Base-by-base conservation (phyloP, 108 stramenopile genomes). In the Seminavis robusta region DNA sequence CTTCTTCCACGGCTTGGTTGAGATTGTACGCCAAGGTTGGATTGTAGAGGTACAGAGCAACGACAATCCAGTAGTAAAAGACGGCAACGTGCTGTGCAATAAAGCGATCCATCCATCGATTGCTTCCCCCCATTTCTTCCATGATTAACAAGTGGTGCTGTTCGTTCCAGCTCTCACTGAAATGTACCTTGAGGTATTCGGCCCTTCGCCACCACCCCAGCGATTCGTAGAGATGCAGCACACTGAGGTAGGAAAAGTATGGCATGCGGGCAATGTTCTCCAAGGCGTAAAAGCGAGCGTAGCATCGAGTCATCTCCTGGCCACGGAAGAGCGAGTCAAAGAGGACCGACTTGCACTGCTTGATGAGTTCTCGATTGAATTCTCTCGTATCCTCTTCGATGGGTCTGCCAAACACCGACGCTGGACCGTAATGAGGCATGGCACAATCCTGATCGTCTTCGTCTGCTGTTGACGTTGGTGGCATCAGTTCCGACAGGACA, bases 191-290 rank as follows among this genome's bases (percentile, higher is more conserved):
- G 25, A 81, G 64, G 32, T 76, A 78, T 33, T 92, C 81, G 32
- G 77, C 79, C 25, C 52, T 29, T 26, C 88, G 61, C 83, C 86
- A 86, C 47, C 60, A 53, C 0, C 96, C 97, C 38, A 96, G 43
- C 2, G 94, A 92, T 71, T 97, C 97, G 47, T 88, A 92, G 1
- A 96, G 59, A 65, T 97, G 97, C 27, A 97, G 73, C 15, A 92
- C 81, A 15, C 72, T 70, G 48, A 84, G 53, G 69, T 96, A 96
- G 45, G 90, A 76, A 67, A 98, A 98, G 82, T 98, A 98, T 1
- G 97, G 97, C 4, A 96, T 79, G 5, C 97, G 71, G 7, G 97
- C 97, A 17, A 98, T 84, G 0, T 94, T 98, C 65, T 98, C 97
- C 17, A 98, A 57, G 24, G 81, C 86, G 41, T 84, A 94, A 55